Conservation (phyloP, 192 early-diverging fungal species). For the Coemansia sp. region DNA sequence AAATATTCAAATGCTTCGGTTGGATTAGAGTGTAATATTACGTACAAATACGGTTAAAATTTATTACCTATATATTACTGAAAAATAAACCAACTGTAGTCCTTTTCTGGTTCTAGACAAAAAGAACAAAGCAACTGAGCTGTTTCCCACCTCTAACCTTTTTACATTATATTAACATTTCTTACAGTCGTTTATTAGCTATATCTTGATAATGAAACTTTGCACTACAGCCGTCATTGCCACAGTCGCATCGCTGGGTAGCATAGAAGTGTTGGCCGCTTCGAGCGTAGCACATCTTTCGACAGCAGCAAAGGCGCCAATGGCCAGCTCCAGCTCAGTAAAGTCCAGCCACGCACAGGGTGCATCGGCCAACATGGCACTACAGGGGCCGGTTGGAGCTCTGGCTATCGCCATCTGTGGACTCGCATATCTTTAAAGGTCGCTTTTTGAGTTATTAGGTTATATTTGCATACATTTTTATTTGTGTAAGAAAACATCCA, state of each 20-base stretch:
- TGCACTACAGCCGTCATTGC: background rate
- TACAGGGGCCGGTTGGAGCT: conserved; percentile 37
- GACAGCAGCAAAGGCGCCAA: conserved; percentile 2
- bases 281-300: conserved; percentile 1
- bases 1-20: background rate
- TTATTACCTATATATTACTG: background rate
- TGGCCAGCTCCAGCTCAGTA: conserved; percentile 12
- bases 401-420: conserved; percentile 42
- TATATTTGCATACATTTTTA: conserved; percentile 1
- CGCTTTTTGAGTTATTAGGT: background rate
- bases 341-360: conserved; percentile 19
- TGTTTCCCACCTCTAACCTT: background rate
- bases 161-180: background rate
- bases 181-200: background rate
- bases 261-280: background rate
- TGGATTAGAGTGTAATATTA: background rate
- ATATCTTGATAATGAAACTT: background rate
- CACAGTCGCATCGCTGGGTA: background rate
- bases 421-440: conserved; percentile 27
- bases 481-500: background rate
- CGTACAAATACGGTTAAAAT: background rate
- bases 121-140: background rate
- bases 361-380: conserved; percentile 13
- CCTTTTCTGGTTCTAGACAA: background rate
- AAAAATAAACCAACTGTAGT: background rate